These are phyloP conservation scores for Parietaria judaica DNA, from an alignment of 306 rosid genomes.

Conservation along the genomic window DNA sequence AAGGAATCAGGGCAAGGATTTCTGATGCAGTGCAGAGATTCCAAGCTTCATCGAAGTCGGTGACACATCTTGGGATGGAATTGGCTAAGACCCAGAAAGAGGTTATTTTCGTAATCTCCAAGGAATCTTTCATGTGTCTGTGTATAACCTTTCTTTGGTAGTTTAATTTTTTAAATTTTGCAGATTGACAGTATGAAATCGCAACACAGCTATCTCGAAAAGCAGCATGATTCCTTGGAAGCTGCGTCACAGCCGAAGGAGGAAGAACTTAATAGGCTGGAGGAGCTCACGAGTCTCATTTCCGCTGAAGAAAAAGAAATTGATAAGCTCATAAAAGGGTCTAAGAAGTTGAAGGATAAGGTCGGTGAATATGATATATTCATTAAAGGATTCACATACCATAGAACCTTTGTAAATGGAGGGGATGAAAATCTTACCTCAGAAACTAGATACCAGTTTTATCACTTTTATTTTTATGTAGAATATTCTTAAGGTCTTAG, in stretches of 20 bases:
- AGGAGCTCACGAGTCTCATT: conserved; percentile 56
- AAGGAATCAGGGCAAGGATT: conserved; percentile 50
- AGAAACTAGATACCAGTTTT: neutral
- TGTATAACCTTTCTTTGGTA: neutral
- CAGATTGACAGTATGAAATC: conserved; percentile 80
- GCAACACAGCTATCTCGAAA: conserved; percentile 66
- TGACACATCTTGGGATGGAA: conserved; percentile 67
- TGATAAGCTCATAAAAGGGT: conserved; percentile 52
- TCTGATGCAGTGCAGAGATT: conserved; percentile 44
- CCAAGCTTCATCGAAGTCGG: conserved; percentile 61
- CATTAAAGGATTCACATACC: too few relatives aligned
- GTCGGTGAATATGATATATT: conserved; percentile 25
- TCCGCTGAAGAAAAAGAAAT: conserved; percentile 63
- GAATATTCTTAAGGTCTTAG: too few relatives aligned
- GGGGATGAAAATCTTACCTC: neutral
- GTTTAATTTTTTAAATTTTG: conserved; percentile 9
- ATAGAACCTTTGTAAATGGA: too few relatives aligned
- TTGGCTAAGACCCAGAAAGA: conserved; percentile 79
- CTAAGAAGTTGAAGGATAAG: conserved; percentile 78
- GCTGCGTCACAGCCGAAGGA: conserved; percentile 63
- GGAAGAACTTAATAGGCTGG: conserved; percentile 63
- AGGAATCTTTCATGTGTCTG: neutral
- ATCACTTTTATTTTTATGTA: too few relatives aligned
- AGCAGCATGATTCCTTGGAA: conserved; percentile 73
- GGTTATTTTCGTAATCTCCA: conserved; percentile 37